These are phyloP conservation scores for Globisporangium spiculum DNA, from an alignment of 352 stramenopile genomes.

Conservation along the genomic window DNA sequence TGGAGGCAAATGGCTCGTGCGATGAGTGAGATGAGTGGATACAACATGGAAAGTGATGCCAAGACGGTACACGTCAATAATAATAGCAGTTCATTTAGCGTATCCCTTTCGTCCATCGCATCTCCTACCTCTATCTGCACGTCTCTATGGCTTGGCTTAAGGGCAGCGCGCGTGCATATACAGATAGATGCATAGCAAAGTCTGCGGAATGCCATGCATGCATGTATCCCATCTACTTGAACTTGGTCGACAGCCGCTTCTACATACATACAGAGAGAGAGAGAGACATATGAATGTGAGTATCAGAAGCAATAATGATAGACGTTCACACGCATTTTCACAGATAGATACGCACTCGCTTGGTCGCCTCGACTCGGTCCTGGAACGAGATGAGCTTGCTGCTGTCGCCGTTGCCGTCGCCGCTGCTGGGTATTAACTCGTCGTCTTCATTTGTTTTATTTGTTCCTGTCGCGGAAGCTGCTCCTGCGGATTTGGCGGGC, in stretches of 20 bases:
- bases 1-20: constrained; percentile 72
- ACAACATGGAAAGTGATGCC: not conserved
- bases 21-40: constrained; percentile 23
- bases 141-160: constrained; percentile 7
- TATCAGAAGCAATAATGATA: not conserved
- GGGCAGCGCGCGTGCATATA: constrained; percentile 1
- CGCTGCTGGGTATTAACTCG: constrained; percentile 7
- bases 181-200: too few species aligned
- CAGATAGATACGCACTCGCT: constrained; percentile 34
- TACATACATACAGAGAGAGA: constrained; percentile 22
- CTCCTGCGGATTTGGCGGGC: constrained; percentile 36
- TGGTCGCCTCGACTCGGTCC: constrained; percentile 63
- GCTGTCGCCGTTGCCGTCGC: not conserved
- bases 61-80: constrained; percentile 1
- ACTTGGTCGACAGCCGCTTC: constrained; percentile 41
- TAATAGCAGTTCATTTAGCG: constrained; percentile 1
- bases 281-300: not conserved
- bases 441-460: constrained; percentile 9
- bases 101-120: not conserved
- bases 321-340: not conserved
- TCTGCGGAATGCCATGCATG: not conserved
- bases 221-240: constrained; percentile 17
- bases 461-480: constrained; percentile 1
- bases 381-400: constrained; percentile 59
- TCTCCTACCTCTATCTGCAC: constrained; percentile 1